Percentiles rank a stretch among this genome's conserved stretches.
These are phyloP conservation scores for Firmiana major DNA, from an alignment of 345 rosid genomes.

Conservation along the genomic window DNA sequence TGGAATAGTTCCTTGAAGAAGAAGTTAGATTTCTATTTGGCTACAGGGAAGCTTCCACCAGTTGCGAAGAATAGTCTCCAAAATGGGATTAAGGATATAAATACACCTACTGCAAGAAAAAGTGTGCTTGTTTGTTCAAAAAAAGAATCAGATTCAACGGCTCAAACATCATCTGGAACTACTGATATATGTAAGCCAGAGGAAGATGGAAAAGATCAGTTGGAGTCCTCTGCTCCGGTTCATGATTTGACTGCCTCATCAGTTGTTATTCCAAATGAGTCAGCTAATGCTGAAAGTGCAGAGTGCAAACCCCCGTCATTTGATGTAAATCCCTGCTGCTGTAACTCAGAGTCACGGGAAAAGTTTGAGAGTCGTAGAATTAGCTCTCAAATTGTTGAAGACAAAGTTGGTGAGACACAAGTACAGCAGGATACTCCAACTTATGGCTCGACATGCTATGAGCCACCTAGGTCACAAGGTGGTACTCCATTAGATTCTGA, in stretches of 20 bases:
- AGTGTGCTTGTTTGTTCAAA: slow-evolving; percentile 22
- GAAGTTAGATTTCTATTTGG: slow-evolving; percentile 68
- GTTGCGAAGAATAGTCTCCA: slow-evolving; percentile 40
- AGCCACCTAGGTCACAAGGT: slow-evolving; percentile 43
- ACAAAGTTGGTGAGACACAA: slow-evolving; percentile 24
- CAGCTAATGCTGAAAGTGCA: slow-evolving; percentile 44
- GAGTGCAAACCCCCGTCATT: slow-evolving; percentile 37
- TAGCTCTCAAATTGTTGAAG: slow-evolving; percentile 25
- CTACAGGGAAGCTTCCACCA: slow-evolving; percentile 71
- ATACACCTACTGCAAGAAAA: slow-evolving; percentile 24
- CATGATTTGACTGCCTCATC: slow-evolving; percentile 45
- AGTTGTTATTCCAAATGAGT: slow-evolving; percentile 33
- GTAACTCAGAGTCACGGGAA: slow-evolving; percentile 31
- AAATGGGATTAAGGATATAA: slow-evolving; percentile 37
- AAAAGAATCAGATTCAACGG: slow-evolving; percentile 49
- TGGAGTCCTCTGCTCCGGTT: slow-evolving; percentile 37
- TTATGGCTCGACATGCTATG: slow-evolving; percentile 50
- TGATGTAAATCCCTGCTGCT: slow-evolving; percentile 26
- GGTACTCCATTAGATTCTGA: slow-evolving; percentile 33
- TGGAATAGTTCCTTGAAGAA: slow-evolving; percentile 98
- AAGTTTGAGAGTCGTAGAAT: slow-evolving; percentile 31
- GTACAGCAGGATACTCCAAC: slow-evolving; percentile 33
- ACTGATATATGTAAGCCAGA: slow-evolving; percentile 40
- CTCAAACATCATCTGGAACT: slow-evolving; percentile 46
- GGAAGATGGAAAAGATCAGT: slow-evolving; percentile 43